Base-by-base conservation (phyloP, 2,329 filamentous ascomycete species). In the Calonectria naviculata region DNA sequence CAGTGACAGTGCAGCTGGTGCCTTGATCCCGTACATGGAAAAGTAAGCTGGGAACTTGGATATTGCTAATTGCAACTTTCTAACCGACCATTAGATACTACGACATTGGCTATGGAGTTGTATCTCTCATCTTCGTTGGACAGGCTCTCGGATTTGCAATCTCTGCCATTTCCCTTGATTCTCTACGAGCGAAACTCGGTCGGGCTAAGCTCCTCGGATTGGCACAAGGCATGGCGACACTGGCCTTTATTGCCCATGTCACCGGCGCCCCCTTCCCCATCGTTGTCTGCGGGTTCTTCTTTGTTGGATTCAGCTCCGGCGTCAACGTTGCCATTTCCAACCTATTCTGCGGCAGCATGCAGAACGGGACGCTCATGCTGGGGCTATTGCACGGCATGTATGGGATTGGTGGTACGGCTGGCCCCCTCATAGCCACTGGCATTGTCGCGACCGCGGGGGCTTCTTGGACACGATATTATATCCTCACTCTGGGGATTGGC, bases 1-100 rank as follows among this genome's bases (percentile, higher is more conserved):
- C 70, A 94, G 90, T 75, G 95, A 97, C 81, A 90, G 91, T 47
- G 92, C 93, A 0, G 90, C 94, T 1, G 94, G 94, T 78, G 93
- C 94, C 13, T 79, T 97, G 68, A 93, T 97, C 75, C 94, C 94
- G 0, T 95, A 95, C 78, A 93, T 97, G 81, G 93, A 96, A 80
- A 86, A 84, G 81, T 90, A 80, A 75, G 83, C 76, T 8, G 1
- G 10, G 17, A 19, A 1, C 9, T 8, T 4, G 24, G 10, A 10
- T 2, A 8, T 10, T 1, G 5, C 28, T 17, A 17, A 34, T 21
- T 9, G 46, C 4, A 1, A 2, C 3, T 3, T 7, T 24, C 67
- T 72, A 38, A 72, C 41, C 63, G 5, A 31, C 2, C 4, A 12
- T 9, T 54, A 90, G 88, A 52, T 81, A 93, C 77, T 97, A 96